Base-by-base conservation (phyloP, 257 asterid genomes). In the Capsicum pubescens region DNA sequence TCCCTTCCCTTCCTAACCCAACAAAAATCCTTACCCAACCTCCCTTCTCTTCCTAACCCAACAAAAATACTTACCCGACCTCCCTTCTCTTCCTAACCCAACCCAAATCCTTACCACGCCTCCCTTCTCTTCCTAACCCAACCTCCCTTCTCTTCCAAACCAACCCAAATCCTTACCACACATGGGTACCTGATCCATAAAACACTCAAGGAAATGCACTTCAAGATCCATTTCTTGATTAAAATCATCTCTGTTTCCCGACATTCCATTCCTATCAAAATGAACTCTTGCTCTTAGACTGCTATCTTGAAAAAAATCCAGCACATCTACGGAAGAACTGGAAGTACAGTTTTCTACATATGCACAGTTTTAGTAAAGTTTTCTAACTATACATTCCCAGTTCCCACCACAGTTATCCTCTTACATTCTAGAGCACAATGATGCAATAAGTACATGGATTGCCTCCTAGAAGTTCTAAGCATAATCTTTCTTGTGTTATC, bases 221-320 rank as follows among this genome's bases (percentile, higher is more conserved):
- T 32, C 50, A 77, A 77, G 42, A 54, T 77, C 26, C 16, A 77
- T 54, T 77, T 8, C 78, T 46, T 44, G 10, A 77, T 14, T 77
- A 77, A 14, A 5, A 15, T 77, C 1, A 77, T 35, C 66, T 69
- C 78, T 54, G 50, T 5, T 48, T 32, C 82, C 32, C 82, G 2
- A 77, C 80, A 26, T 54, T 54, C 48, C 82, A 55, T 54, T 77
- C 82, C 82, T 35, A 77, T 54, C 50, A 77, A 17, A 50, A 54
- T 54, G 82, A 77, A 54, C 48, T 32, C 82, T 77, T 54, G 55
- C 48, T 54, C 63, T 52, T 32, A 54, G 64, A 77, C 82, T 26
- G 46, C 61, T 50, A 74, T 50, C 46, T 26, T n/a, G 54, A 48
- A 21, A 77, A 26, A 77, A 77, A 77, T 13, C 82, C 50, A 54